These are phyloP conservation scores for Sergeia podlipaevii DNA, from an alignment of 208 protist species.

Conservation along the genomic window DNA sequence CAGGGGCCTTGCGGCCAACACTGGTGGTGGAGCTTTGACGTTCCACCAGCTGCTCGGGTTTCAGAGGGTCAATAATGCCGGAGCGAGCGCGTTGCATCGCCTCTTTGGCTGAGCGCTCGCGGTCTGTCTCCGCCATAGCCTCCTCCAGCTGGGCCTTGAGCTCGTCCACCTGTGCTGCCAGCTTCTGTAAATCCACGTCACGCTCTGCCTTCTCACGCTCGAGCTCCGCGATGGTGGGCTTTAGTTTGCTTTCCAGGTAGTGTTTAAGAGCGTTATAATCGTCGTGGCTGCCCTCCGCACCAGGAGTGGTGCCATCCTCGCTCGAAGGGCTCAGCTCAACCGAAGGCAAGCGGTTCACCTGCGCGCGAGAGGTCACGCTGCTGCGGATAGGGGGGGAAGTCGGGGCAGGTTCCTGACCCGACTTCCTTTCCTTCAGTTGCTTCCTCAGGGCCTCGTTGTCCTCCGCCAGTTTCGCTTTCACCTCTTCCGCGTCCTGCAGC, in stretches of 20 bases:
- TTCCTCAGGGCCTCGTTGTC: constrained; percentile 4
- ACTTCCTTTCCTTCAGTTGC: constrained; percentile 8
- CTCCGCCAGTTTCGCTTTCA: not conserved
- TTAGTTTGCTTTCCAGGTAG: not conserved
- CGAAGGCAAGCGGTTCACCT: too few species aligned
- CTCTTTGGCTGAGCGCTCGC: too few species aligned
- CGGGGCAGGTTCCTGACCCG: not conserved
- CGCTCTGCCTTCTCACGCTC: not conserved
- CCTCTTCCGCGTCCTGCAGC: not conserved
- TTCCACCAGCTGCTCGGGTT: too few species aligned
- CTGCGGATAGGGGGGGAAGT: not conserved
- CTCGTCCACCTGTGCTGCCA: not conserved
- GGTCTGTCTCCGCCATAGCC: not conserved
- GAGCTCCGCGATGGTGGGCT: not conserved
- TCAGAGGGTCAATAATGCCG: too few species aligned
- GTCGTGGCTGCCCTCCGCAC: too few species aligned
- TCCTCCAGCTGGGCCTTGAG: not conserved
- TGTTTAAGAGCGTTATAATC: not conserved
- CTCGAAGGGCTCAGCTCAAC: constrained; percentile 13
- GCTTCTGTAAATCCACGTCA: not conserved
- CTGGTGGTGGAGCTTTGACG: too few species aligned
- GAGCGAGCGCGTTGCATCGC: too few species aligned
- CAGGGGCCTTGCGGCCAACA: too few species aligned
- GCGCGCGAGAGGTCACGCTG: not conserved
- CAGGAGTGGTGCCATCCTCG: too few species aligned